A percentile compares a stretch with the other conserved stretches of the same genome.
phyloP scores from a whole-genome alignment of 1,284 basidiomycete species.

The Cryptococcus depauperatus region DNA sequence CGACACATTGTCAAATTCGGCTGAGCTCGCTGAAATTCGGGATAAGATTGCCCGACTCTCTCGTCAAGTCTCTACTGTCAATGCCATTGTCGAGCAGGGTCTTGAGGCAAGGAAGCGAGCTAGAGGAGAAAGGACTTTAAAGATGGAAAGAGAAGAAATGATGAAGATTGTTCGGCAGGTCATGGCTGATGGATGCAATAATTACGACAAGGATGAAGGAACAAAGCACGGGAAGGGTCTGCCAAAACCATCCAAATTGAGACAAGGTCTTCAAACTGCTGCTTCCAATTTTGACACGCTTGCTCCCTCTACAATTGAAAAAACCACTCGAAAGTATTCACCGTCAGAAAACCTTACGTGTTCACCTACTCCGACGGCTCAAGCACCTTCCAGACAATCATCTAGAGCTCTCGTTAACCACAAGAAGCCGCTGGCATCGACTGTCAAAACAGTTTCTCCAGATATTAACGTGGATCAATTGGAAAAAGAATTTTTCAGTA shows the following conservation, averaged over 20 bases:
- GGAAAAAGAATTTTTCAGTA: too few relatives aligned
- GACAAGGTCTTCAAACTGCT: slow-evolving; percentile 33
- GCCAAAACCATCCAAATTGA: slow-evolving; percentile 25
- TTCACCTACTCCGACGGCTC: slow-evolving; percentile 51
- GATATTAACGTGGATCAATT: too few relatives aligned
- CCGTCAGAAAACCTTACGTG: not conserved
- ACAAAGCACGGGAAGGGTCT: not conserved
- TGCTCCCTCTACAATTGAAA: slow-evolving; percentile 19
- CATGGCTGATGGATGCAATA: slow-evolving; percentile 12
- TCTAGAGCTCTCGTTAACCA: slow-evolving; percentile 63
- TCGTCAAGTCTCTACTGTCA: slow-evolving; percentile 69
- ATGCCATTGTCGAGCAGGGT: slow-evolving; percentile 71
- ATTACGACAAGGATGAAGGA: too few relatives aligned
- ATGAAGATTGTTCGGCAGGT: slow-evolving; percentile 23
- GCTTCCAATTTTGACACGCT: slow-evolving; percentile 17
- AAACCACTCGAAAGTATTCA: not conserved
- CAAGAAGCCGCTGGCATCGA: too few relatives aligned
- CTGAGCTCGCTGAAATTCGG: slow-evolving; percentile 54
- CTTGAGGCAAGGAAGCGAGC: slow-evolving; percentile 56
- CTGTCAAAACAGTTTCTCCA: too few relatives aligned
- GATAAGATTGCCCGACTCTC: slow-evolving; percentile 52
- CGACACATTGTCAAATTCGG: slow-evolving; percentile 16
- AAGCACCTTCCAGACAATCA: slow-evolving; percentile 49
- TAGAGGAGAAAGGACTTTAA: slow-evolving; percentile 17
- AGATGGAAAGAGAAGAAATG: slow-evolving; percentile 25